These are phyloP conservation scores for Tetracentron sinense DNA, from an alignment of 164 flowering plant genomes.

Conservation along the genomic window DNA sequence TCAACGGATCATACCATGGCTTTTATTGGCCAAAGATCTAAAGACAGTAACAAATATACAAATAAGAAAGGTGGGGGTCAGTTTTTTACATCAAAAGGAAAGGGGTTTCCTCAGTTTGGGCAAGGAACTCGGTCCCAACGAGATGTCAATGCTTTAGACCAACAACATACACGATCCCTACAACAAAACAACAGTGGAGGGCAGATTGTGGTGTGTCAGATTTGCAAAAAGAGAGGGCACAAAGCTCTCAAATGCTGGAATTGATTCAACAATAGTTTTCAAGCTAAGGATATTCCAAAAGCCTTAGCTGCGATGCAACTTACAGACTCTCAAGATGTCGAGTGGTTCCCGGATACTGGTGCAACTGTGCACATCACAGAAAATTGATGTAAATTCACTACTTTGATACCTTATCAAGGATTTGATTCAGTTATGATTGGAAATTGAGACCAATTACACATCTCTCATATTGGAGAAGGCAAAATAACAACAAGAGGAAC, in stretches of 20 bases:
- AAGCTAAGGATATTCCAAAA: no score
- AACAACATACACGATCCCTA: background rate
- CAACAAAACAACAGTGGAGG: background rate
- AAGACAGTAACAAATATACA: no score
- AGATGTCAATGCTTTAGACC: background rate
- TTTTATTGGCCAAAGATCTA: no score
- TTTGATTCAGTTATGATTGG: no score
- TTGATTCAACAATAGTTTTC: background rate
- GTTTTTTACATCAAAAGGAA: background rate
- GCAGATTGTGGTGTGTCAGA: background rate
- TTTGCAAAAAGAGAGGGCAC: background rate
- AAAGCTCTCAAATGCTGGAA: background rate
- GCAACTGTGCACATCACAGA: no score
- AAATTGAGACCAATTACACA: no score
- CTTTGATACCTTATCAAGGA: background rate
- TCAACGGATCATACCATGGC: background rate
- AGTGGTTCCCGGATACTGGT: no score
- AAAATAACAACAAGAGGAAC: no score
- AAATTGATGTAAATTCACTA: background rate
- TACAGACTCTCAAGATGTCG: no score
- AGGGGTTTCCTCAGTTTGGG: background rate
- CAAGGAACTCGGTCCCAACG: background rate
- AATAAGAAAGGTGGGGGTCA: background rate
- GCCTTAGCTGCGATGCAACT: no score
- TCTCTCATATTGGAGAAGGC: no score